Base-by-base conservation (phyloP, 2,329 filamentous ascomycete genomes). In the Hypoxylon sp. region DNA sequence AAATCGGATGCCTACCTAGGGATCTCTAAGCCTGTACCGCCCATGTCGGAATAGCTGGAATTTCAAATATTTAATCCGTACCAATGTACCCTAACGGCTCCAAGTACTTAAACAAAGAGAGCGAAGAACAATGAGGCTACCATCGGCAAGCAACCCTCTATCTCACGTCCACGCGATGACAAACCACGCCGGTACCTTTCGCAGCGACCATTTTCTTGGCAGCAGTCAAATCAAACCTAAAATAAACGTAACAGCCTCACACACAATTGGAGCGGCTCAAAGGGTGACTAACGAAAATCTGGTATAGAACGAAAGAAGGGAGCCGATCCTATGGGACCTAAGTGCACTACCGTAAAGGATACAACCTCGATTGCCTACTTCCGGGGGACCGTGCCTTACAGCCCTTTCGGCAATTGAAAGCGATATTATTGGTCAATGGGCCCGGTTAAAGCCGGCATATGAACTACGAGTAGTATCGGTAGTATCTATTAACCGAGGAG, bases 371-470 rank as follows among this genome's bases (percentile, higher is more conserved):
- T 43, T 11, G 2, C 4, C 36, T n/a, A n/a, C 11, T 41, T 14
- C 14, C 6, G 14, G n/a, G 36, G 36, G n/a, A 17, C 36, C 5
- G n/a, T 41, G 19, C 36, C 36, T 41, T 41, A 19, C 36, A 41
- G 36, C 21, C 17, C 7, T 19, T 19, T 57, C 53, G 53, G 53
- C 25, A n/a, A n/a, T 25, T 34, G 32, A 43, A 38, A 49, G 23
- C 1, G 30, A 5, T 10, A 2, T 58, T 30, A 58, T 58, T 58
- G 53, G 53, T 17, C 53, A 34, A 48, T 36, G 13, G 21, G 38
- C 38, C 41, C 53, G 53, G 53, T 30, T 58, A 58, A 21, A 14
- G 19, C 2, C 53, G 41, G 43, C 38, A 36, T 25, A n/a, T 13
- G 21, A 25, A 41, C 10, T 14, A 55, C 38, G n/a, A n/a, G n/a